Base-by-base conservation (phyloP, 1,139 yeast species). In the Geotrichum carabidarum region DNA sequence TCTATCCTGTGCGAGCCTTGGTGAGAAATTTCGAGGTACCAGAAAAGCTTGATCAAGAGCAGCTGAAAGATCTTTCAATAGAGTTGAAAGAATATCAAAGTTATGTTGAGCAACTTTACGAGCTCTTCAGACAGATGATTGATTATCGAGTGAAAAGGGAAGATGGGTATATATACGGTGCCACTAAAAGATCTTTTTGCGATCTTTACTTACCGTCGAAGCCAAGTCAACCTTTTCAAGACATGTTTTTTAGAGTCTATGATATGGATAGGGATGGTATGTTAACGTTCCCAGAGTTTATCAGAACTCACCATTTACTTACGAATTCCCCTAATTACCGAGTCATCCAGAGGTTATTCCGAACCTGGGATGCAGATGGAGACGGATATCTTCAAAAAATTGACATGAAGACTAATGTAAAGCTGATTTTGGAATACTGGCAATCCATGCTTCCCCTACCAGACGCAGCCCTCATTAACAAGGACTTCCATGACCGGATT, bases 191-290 rank as follows among this genome's bases (percentile, higher is more conserved):
- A 5, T 58, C 65, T 17, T 51, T 63, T 31, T 35, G 50, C 11
- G 45, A 49, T n/a, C 40, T 56, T 5, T 34, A 57, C 3, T 54
- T 57, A 18, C 53, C 54, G 5, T 59, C 57, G 11, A 51, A 53
- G 17, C 44, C 58, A 17, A 55, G 57, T 27, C 56, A 57, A 12
- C 52, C 51, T 32, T 53, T 59, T 5, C 57, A 54, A 22, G 51
- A 54, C 27, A 55, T 53, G 31, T 50, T 53, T 18, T 59, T 58
- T 36, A n/a, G 45, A 7, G 47, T 58, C 41, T 65, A 60, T 52
- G 70, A 67, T 50, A 30, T 27, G 9, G 63, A 65, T 41, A 51
- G 55, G 15, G 62, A 66, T 36, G 69, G 67, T 8, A 45, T 64
- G 4, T 55, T 67, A 3, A 55, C 60, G 6, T 65, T 66, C 53